Percentiles rank a stretch among this genome's conserved stretches.
phyloP scores from a whole-genome alignment of 2,329 filamentous ascomycete genomes.

The Fusarium pseudograminearum region DNA sequence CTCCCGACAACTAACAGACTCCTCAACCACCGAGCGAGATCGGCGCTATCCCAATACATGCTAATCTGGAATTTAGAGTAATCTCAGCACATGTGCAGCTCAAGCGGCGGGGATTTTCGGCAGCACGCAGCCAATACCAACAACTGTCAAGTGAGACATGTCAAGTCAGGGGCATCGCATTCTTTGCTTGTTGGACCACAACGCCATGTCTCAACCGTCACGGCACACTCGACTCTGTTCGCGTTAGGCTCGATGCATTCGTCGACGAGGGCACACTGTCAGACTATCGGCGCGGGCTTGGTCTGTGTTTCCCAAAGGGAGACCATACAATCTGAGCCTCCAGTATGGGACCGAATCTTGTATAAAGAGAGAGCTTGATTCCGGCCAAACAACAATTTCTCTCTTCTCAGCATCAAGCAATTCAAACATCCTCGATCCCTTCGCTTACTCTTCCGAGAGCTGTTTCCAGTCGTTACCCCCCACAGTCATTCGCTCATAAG shows the following conservation, averaged over 20 bases:
- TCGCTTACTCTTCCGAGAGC: conserved; percentile 50
- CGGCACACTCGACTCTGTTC: conserved; percentile 6
- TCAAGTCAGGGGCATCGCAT: conserved; percentile 37
- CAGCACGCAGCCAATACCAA: conserved; percentile 4
- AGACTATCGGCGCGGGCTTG: conserved; percentile 20
- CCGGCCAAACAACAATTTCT: conserved; percentile 29
- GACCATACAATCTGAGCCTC: conserved; percentile 25
- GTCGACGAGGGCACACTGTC: conserved; percentile 19
- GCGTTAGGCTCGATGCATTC: conserved; percentile 34
- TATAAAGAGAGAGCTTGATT: conserved; percentile 49
- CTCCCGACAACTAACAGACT: not conserved
- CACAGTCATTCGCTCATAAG: conserved; percentile 45
- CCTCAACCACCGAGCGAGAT: conserved; percentile 2
- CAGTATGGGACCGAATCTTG: conserved; percentile 17
- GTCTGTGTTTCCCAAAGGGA: conserved; percentile 15
- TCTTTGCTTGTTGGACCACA: conserved; percentile 37
- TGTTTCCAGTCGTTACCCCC: conserved; percentile 43
- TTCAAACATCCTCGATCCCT: conserved; percentile 49
- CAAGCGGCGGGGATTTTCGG: conserved; percentile 26
- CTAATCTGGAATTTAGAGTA: conserved; percentile 42
- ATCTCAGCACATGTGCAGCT: conserved; percentile 30
- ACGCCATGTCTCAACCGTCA: conserved; percentile 45
- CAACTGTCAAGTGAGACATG: conserved; percentile 42
- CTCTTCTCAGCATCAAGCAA: conserved; percentile 42
- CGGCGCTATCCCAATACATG: not conserved